These are phyloP conservation scores for Lactarius tabidus DNA, from an alignment of 768 basidiomycete genomes.

Conservation along the genomic window DNA sequence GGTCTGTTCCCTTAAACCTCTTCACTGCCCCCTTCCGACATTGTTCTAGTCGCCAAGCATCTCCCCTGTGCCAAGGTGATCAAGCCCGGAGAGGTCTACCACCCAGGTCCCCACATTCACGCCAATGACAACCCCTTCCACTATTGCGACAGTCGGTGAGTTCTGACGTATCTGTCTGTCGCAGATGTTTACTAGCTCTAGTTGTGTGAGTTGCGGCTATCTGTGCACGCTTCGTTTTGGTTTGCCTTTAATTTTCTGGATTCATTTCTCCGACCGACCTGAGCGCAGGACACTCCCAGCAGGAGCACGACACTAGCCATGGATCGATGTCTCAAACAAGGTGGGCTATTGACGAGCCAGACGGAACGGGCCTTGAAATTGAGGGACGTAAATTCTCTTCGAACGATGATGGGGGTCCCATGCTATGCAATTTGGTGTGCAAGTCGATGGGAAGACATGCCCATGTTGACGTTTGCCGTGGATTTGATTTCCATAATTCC, in stretches of 20 bases:
- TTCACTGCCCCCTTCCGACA: no score
- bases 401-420: conserved; percentile 53
- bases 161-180: conserved; percentile 26
- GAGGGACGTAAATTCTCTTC: conserved; percentile 50
- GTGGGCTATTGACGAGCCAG: conserved; percentile 53
- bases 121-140: conserved; percentile 47
- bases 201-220: conserved; percentile 53
- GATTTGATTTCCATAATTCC: conserved; percentile 38
- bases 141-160: conserved; percentile 48
- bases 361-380: conserved; percentile 47
- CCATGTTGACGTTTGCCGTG: conserved; percentile 54
- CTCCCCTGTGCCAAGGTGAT: conserved; percentile 47
- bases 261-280: not conserved
- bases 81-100: conserved; percentile 38
- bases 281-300: conserved; percentile 48
- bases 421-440: conserved; percentile 57
- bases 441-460: conserved; percentile 50
- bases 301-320: conserved; percentile 57
- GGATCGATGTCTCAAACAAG: conserved; percentile 56
- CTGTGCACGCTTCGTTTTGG: conserved; percentile 53
- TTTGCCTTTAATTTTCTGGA: conserved; percentile 26
- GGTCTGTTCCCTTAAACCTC: conserved; percentile 32
- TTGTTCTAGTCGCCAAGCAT: conserved; percentile 42
- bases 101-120: conserved; percentile 48
- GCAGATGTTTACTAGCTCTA: conserved; percentile 22